Evolutionary conservation across 441 rosid genomes (phyloP), one percentile per base, ranked within the genome.

Genomic region (Dalechampia spathulata): DNA sequence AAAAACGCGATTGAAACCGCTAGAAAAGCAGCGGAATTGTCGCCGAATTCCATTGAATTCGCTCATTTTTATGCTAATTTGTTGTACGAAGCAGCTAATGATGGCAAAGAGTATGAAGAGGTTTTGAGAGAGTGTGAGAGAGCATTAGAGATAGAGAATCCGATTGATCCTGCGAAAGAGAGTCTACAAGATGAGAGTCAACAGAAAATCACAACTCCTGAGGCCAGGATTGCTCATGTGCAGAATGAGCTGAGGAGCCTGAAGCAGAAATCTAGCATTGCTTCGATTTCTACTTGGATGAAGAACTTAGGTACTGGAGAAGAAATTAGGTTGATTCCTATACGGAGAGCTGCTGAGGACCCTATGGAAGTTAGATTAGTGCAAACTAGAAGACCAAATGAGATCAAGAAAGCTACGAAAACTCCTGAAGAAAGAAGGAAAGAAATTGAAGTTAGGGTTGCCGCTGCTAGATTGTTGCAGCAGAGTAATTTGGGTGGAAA

Each of bases 391-490:
- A 75, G 95, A 64, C 90, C 97, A 0, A 86, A 92, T 59, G 99
- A 92, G 83, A 89, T 92, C 60, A 89, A 83, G 70, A 92, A 87
- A 61, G 96, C 95, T 22, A 80, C 83, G 16, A 92, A 92, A 80
- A 89, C 97, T 7, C 85, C 70, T 12, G 99, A 92, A 69, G 99
- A 92, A 73, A 72, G 66, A 60, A 75, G 97, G 78, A 85, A 89
- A 64, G 99, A 86, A 82, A 81, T 89, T 69, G 99, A 92, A 74
- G 99, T 92, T 51, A 77, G 86, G 75, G 96, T 92, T 25, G 96
- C 96, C 48, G 99, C 99, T n/a, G 92, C 84, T 34, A 79, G 83
- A 65, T 66, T 89, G 61, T 43, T 79, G 76, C 99, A 89, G 82
- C 96, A 84, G 81, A 61, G 66, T 9, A 65, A 80, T 28, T 58